phyloP scores from a whole-genome alignment of 129 eudicot species.

The Flaveria sonorensis region DNA sequence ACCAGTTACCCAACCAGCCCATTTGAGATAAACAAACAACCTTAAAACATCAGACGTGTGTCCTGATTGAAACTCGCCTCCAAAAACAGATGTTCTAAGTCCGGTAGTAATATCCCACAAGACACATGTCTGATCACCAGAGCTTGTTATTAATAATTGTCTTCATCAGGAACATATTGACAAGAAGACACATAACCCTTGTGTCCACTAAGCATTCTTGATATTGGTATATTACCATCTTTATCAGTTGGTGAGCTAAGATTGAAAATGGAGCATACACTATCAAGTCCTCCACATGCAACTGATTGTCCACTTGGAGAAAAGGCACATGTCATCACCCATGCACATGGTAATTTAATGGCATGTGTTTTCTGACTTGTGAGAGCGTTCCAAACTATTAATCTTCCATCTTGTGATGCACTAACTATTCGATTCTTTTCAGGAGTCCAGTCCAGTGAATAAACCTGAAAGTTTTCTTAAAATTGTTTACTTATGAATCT shows the following conservation, averaged over 20 bases:
- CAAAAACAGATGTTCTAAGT: conserved; percentile 80
- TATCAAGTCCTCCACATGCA: conserved; percentile 97
- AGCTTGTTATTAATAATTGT: conserved; percentile 78
- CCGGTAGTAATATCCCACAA: conserved; percentile 96
- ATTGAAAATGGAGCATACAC: conserved; percentile 85
- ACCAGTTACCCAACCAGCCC: neutral
- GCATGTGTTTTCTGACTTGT: conserved; percentile 97
- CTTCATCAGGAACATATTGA: conserved; percentile 94
- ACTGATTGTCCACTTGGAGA: conserved; percentile 93
- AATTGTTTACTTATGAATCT: neutral
- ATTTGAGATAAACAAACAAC: conserved; percentile 35
- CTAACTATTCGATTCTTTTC: conserved; percentile 90
- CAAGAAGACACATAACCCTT: conserved; percentile 93
- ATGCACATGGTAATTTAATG: conserved; percentile 89
- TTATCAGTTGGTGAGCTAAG: conserved; percentile 70
- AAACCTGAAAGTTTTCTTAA: conserved; percentile 53
- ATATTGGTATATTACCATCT: conserved; percentile 82
- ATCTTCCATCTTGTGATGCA: conserved; percentile 96
- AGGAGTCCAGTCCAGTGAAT: conserved; percentile 93
- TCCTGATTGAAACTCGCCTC: conserved; percentile 94
- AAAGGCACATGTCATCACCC: conserved; percentile 99
- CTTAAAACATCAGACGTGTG: conserved; percentile 88
- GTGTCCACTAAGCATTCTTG: conserved; percentile 84
- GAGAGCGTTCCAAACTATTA: conserved; percentile 96
- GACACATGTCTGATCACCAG: conserved; percentile 93